Conservation (phyloP, 73 alveolate genomes). For the Paramecium pentaurelia region DNA sequence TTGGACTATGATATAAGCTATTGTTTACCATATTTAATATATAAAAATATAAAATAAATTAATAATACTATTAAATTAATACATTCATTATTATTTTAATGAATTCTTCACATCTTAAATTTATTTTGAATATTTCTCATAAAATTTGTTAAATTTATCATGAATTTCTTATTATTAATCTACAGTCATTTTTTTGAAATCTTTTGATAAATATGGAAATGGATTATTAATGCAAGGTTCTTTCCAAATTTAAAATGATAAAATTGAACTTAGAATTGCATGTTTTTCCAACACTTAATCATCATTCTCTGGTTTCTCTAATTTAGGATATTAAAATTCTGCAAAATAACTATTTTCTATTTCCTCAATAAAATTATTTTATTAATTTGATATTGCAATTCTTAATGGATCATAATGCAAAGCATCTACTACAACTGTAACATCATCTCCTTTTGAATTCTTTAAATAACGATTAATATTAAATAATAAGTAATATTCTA, state of each 20-base stretch:
- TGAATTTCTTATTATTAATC: background rate
- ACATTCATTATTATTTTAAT: background rate
- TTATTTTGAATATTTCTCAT: background rate
- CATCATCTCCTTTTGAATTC: background rate
- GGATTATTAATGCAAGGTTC: slow-evolving; percentile 43
- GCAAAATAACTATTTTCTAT: background rate
- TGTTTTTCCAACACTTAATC: slow-evolving; percentile 9
- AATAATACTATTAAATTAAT: background rate
- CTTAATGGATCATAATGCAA: slow-evolving; percentile 25
- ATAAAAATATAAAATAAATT: background rate
- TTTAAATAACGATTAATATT: background rate
- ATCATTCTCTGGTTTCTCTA: background rate
- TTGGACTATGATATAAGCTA: background rate
- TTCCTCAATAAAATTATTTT: background rate
- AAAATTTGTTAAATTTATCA: background rate
- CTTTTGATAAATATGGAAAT: slow-evolving; percentile 13
- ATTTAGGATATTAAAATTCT: slow-evolving; percentile 8
- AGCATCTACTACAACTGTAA: slow-evolving; percentile 6
- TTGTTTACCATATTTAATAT: background rate
- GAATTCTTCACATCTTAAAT: background rate
- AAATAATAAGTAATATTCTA: background rate
- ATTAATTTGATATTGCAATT: background rate
- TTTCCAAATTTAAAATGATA: background rate
- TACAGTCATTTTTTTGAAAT: background rate
- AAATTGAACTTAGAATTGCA: background rate